Conservation (phyloP, 331 rosid species). For the Prunus yedoensis region DNA sequence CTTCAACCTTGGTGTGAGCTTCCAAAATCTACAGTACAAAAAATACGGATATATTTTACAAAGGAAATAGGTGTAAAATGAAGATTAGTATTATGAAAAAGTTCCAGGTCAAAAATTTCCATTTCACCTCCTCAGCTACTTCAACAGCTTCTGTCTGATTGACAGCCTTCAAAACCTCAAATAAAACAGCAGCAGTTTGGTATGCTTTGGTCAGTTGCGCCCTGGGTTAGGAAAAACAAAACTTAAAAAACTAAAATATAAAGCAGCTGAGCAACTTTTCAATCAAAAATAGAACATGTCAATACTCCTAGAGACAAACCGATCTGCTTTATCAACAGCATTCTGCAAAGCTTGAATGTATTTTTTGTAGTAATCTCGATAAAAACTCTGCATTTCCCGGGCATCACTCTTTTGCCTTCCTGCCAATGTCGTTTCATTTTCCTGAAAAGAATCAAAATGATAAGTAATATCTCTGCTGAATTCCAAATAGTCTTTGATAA, state of each 20-base stretch:
- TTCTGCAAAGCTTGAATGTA: conserved; percentile 53
- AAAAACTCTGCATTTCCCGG: conserved; percentile 64
- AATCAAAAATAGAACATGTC: conserved; percentile 2
- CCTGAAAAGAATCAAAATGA: conserved; percentile 33
- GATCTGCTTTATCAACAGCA: conserved; percentile 52
- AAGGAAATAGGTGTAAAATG: background rate
- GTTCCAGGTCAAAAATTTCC: background rate
- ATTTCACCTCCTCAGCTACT: conserved; percentile 77
- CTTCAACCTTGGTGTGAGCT: conserved; percentile 61
- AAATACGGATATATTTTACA: background rate
- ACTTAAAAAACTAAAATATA: conserved; percentile 9
- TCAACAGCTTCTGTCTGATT: conserved; percentile 74
- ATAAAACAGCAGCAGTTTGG: conserved; percentile 80
- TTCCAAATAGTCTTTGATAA: conserved; percentile 15
- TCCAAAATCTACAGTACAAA: conserved; percentile 54
- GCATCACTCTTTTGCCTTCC: conserved; percentile 61
- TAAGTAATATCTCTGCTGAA: conserved; percentile 14
- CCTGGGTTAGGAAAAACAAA: conserved; percentile 43
- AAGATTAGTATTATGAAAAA: background rate
- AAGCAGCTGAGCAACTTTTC: conserved; percentile 1
- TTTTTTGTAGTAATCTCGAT: conserved; percentile 49
- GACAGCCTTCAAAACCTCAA: conserved; percentile 89
- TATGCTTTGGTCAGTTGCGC: conserved; percentile 86
- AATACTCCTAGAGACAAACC: conserved; percentile 38
- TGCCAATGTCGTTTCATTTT: conserved; percentile 49